Evolutionary conservation across 805 yeast genomes (phyloP).

Genomic region (Barnettozyma botsteinii): DNA sequence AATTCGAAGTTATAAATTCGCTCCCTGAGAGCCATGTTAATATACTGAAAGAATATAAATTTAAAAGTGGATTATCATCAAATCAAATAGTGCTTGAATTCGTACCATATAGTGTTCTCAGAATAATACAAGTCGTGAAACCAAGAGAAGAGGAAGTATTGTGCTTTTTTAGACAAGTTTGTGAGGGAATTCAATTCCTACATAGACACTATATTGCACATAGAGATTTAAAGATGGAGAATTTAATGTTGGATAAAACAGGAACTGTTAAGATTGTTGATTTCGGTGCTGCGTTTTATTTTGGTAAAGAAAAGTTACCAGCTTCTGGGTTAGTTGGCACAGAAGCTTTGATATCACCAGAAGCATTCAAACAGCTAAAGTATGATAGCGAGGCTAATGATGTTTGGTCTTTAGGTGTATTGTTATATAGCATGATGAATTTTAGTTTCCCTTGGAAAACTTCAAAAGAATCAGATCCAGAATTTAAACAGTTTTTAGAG

Average conservation of each 20-base stretch:
- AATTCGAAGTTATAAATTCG: slow-evolving; percentile 68
- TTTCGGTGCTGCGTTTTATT: slow-evolving; percentile 84
- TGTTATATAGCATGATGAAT: slow-evolving; percentile 72
- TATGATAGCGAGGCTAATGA: slow-evolving; percentile 78
- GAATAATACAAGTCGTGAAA: slow-evolving; percentile 76
- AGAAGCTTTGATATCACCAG: slow-evolving; percentile 91
- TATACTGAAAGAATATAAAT: slow-evolving; percentile 67
- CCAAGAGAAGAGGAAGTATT: slow-evolving; percentile 58
- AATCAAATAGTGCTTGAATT: slow-evolving; percentile 82
- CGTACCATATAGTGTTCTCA: slow-evolving; percentile 81
- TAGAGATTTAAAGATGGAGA: slow-evolving; percentile 86
- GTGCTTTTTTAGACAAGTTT: slow-evolving; percentile 79
- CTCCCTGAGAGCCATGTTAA: slow-evolving; percentile 58
- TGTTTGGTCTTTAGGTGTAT: slow-evolving; percentile 87
- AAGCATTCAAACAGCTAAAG: slow-evolving; percentile 58
- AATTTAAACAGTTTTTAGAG: slow-evolving; percentile 14
- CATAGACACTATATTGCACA: slow-evolving; percentile 81
- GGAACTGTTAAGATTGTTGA: slow-evolving; percentile 85
- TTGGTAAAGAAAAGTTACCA: slow-evolving; percentile 42
- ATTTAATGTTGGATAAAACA: slow-evolving; percentile 67
- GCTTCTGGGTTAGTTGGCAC: slow-evolving; percentile 89
- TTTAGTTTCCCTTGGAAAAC: slow-evolving; percentile 42
- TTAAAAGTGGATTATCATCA: slow-evolving; percentile 52
- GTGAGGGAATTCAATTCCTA: slow-evolving; percentile 65
- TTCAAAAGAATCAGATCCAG: slow-evolving; percentile 32